phyloP scores from a whole-genome alignment of 371 early-diverging fungal genomes.

The Parasitella parasitica region DNA sequence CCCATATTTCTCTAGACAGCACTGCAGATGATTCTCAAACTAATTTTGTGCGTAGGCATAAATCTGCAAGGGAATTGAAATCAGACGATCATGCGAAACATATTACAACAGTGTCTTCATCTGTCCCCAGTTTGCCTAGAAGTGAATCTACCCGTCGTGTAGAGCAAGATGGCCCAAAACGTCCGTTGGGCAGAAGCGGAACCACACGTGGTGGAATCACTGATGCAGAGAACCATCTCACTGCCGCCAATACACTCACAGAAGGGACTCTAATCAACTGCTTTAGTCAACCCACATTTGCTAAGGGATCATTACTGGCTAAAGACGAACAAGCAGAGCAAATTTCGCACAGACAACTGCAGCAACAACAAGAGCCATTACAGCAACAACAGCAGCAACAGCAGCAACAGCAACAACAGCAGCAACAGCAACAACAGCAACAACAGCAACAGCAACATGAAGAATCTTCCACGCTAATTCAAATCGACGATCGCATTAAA shows the following conservation, averaged over 20 bases:
- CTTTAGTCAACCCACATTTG: constrained; percentile 21
- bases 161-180: background rate
- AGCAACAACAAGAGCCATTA: constrained; percentile 7
- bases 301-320: constrained; percentile 37
- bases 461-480: constrained; percentile 30
- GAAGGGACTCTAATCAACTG: constrained; percentile 25
- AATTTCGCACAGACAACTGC: constrained; percentile 12
- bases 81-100: constrained; percentile 8
- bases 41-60: constrained; percentile 29
- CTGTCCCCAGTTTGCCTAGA: constrained; percentile 1
- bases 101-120: background rate
- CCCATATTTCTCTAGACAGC: constrained; percentile 19
- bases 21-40: constrained; percentile 1
- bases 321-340: constrained; percentile 21
- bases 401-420: constrained; percentile 7
- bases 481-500: constrained; percentile 37
- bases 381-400: too few species aligned
- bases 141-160: constrained; percentile 25
- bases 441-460: constrained; percentile 6
- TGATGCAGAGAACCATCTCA: background rate
- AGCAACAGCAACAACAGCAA: background rate
- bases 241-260: background rate
- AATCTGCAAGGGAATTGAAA: constrained; percentile 35
- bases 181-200: constrained; percentile 1
- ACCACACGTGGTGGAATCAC: constrained; percentile 20